Evolutionary conservation across 2,329 filamentous ascomycete genomes (phyloP).

Genomic region (Penicillium vulpinum): DNA sequence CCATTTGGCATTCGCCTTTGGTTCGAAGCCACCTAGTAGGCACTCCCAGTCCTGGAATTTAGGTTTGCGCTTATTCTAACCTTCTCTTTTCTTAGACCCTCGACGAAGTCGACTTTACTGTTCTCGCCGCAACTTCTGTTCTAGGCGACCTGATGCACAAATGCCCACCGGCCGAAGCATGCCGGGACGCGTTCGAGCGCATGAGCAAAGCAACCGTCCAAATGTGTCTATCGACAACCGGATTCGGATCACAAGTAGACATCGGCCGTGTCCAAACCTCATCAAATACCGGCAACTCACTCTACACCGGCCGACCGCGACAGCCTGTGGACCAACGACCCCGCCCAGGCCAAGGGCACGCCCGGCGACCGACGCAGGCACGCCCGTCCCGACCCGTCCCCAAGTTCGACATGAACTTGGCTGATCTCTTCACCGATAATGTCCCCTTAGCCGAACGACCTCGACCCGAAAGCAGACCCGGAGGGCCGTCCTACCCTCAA

Average conservation of each 20-base stretch:
- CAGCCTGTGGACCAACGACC: constrained; percentile 26
- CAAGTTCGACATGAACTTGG: constrained; percentile 60
- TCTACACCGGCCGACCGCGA: constrained; percentile 17
- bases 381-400: constrained; percentile 50
- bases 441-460: constrained; percentile 38
- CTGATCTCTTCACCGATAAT: constrained; percentile 53
- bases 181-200: constrained; percentile 88
- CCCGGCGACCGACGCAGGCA: constrained; percentile 35
- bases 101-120: constrained; percentile 97
- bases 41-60: constrained; percentile 17
- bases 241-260: constrained; percentile 62
- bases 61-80: constrained; percentile 10
- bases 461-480: constrained; percentile 30
- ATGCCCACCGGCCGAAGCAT: constrained; percentile 91
- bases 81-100: constrained; percentile 57
- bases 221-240: constrained; percentile 86
- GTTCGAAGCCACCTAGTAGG: constrained; percentile 83
- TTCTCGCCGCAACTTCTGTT: constrained; percentile 88
- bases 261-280: constrained; percentile 25
- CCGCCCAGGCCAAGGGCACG: constrained; percentile 27
- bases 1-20: constrained; percentile 91
- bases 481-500: constrained; percentile 28
- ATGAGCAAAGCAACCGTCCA: constrained; percentile 95
- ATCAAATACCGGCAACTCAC: constrained; percentile 12
- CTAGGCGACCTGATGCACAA: constrained; percentile 90